These are phyloP conservation scores for Dactylis glomerata DNA, from an alignment of 176 grass and related monocot genomes.

Conservation along the genomic window DNA sequence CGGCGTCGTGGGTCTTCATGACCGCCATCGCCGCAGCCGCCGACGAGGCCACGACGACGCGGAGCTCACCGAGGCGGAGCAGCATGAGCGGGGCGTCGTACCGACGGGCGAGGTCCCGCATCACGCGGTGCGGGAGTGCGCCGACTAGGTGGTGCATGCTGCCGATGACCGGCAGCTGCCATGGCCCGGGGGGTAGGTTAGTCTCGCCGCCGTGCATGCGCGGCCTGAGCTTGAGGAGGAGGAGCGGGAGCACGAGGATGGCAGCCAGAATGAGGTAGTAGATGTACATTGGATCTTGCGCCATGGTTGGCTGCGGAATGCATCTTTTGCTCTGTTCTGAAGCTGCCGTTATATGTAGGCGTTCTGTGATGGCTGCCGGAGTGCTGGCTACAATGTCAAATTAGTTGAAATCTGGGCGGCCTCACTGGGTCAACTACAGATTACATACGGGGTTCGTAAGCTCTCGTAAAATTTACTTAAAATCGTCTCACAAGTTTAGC, in stretches of 20 bases:
- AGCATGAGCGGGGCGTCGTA: background rate
- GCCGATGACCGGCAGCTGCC: background rate
- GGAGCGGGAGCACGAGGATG: background rate
- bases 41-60: background rate
- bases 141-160: background rate
- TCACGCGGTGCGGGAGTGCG: conserved; percentile 31
- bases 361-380: too few species aligned
- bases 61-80: background rate
- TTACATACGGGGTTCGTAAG: too few species aligned
- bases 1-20: background rate
- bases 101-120: conserved; percentile 20
- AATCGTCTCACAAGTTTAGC: too few species aligned
- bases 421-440: too few species aligned
- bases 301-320: background rate
- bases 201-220: background rate
- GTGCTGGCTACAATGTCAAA: too few species aligned
- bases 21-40: background rate
- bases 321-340: background rate
- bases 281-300: background rate
- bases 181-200: background rate
- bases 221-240: background rate
- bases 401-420: background rate
- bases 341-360: background rate
- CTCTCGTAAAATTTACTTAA: too few species aligned
- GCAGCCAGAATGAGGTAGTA: background rate